Percentiles rank a stretch among this genome's conserved stretches.
Evolutionary conservation across 2,329 filamentous ascomycete genomes (phyloP).

Genomic region (Trichoderma simmonsii): DNA sequence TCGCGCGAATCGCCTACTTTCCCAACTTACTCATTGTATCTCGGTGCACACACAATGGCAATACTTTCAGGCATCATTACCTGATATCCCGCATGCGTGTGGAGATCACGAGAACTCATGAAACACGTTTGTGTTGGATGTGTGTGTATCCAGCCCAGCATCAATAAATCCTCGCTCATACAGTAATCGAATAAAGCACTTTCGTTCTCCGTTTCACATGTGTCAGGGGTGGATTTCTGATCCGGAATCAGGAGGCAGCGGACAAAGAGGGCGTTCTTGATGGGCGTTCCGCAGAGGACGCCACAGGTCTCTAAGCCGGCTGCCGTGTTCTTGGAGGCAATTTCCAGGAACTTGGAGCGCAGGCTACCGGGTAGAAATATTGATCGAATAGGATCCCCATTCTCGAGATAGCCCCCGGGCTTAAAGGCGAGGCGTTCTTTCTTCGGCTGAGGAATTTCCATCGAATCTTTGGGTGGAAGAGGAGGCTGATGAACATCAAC

Average conservation of each 20-base stretch:
- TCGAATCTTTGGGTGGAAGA: conserved; percentile 31
- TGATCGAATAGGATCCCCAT: conserved; percentile 79
- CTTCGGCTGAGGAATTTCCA: conserved; percentile 34
- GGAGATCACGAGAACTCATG: conserved; percentile 90
- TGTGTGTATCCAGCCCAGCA: conserved; percentile 96
- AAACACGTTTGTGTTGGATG: conserved; percentile 97
- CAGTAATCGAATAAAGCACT: conserved; percentile 84
- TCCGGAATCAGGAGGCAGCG: conserved; percentile 85
- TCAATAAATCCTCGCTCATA: conserved; percentile 75
- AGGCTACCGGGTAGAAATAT: conserved; percentile 80
- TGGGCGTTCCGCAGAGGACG: conserved; percentile 83
- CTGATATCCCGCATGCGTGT: conserved; percentile 93
- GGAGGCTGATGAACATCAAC: conserved; percentile 21
- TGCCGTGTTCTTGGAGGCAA: conserved; percentile 73
- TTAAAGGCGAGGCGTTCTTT: conserved; percentile 61
- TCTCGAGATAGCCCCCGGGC: conserved; percentile 86
- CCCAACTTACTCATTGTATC: conserved; percentile 63
- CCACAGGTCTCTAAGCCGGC: conserved; percentile 91
- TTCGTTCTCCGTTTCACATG: conserved; percentile 91
- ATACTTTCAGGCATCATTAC: conserved; percentile 96
- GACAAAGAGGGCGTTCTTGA: conserved; percentile 92
- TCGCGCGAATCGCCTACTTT: background rate
- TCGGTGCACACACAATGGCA: conserved; percentile 92
- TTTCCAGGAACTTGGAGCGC: conserved; percentile 67
- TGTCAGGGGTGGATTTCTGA: conserved; percentile 85